These are phyloP conservation scores for Nannochloropsis gaditana DNA, from an alignment of 108 stramenopile genomes.

Conservation along the genomic window DNA sequence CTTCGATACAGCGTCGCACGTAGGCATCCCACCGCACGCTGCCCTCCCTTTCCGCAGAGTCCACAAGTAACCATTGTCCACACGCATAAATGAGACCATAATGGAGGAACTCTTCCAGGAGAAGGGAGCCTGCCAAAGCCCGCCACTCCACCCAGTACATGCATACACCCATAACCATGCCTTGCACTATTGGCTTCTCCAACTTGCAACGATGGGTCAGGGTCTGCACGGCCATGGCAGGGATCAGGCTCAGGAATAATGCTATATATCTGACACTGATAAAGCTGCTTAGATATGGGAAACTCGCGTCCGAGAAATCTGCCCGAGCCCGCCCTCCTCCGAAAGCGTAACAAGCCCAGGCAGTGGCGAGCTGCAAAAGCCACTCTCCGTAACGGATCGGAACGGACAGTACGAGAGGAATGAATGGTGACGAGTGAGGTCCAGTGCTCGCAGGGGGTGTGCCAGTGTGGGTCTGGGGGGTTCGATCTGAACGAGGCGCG, in stretches of 20 bases:
- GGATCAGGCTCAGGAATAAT: background rate
- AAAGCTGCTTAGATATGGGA: too few species aligned
- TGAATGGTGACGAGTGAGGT: background rate
- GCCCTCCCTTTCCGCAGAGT: background rate
- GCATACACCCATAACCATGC: background rate
- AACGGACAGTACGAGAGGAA: background rate
- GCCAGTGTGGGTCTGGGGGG: too few species aligned
- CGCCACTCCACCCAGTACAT: conserved; percentile 9
- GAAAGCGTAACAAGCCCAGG: background rate
- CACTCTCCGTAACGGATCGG: background rate
- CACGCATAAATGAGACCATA: background rate
- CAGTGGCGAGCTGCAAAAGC: background rate
- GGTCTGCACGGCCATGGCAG: background rate
- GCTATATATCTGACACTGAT: background rate
- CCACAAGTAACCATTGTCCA: background rate
- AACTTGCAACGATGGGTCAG: background rate
- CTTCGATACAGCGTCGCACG: too few species aligned
- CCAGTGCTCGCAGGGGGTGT: too few species aligned
- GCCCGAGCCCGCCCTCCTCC: background rate
- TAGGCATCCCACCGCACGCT: background rate
- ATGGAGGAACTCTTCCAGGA: background rate
- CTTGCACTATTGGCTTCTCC: background rate
- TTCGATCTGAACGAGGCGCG: too few species aligned
- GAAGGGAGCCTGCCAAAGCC: background rate
- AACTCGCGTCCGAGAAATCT: too few species aligned